A percentile compares a stretch with the other conserved stretches of the same genome.
Conservation (phyloP, 164 flowering plant genomes). For the Vitis rupestris region DNA sequence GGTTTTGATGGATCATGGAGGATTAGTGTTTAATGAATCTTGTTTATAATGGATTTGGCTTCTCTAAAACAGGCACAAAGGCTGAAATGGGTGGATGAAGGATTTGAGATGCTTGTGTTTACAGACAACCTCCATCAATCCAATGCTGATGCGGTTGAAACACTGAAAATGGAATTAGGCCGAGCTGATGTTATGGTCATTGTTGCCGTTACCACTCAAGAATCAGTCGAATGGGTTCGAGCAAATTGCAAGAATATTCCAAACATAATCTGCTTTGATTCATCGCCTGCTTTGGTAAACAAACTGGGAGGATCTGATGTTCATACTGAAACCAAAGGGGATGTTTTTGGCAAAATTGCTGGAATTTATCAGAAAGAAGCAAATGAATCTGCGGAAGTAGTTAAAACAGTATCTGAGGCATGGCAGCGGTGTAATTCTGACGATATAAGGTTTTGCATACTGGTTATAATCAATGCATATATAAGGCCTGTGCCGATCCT, state of each 20-base stretch:
- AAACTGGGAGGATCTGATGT: conserved; percentile 66
- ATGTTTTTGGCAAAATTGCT: conserved; percentile 34
- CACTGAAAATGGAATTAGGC: conserved; percentile 32
- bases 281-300: conserved; percentile 56
- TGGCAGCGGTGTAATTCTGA: conserved; percentile 86
- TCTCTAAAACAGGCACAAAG: conserved; percentile 55
- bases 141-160: conserved; percentile 19
- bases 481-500: conserved; percentile 73
- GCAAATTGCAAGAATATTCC: conserved; percentile 36
- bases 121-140: conserved; percentile 35
- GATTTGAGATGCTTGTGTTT: conserved; percentile 74
- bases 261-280: conserved; percentile 74
- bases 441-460: conserved; percentile 84
- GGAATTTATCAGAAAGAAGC: conserved; percentile 23
- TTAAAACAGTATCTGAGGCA: conserved; percentile 65
- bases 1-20: not conserved
- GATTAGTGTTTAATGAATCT: not conserved
- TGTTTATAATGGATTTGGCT: too few species aligned
- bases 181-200: conserved; percentile 63
- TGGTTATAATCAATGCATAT: conserved; percentile 79
- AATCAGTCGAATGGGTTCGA: conserved; percentile 62
- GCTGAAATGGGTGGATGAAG: conserved; percentile 91
- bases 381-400: conserved; percentile 50
- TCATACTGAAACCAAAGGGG: conserved; percentile 26
- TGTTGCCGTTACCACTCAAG: conserved; percentile 57